Conservation (phyloP, 352 stramenopile species). For the Phytopythium chamaehyphon region DNA sequence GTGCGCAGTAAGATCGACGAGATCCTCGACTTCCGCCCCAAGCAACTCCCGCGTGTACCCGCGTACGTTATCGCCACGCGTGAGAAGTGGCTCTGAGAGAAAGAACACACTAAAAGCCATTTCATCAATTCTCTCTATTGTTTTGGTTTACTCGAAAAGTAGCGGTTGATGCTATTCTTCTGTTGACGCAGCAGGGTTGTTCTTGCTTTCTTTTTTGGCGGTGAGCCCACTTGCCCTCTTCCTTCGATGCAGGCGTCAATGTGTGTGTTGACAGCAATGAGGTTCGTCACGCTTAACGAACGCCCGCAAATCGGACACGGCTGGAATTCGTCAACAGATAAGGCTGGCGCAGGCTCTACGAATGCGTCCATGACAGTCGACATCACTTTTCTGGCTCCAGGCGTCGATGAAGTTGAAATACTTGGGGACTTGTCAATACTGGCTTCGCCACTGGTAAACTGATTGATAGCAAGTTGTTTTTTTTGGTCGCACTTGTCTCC, state of each 20-base stretch:
- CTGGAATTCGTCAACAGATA: constrained; percentile 13
- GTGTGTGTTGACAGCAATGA: constrained; percentile 59
- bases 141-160: constrained; percentile 9
- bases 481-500: constrained; percentile 18
- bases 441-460: constrained; percentile 25
- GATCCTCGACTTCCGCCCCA: constrained; percentile 42
- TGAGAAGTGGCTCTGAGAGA: constrained; percentile 22
- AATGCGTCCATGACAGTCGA: constrained; percentile 6
- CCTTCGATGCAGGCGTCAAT: constrained; percentile 47
- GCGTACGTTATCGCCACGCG: constrained; percentile 25
- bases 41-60: constrained; percentile 21
- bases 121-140: neutral
- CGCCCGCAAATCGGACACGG: constrained; percentile 60
- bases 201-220: constrained; percentile 11
- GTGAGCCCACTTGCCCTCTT: constrained; percentile 1
- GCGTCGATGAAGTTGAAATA: neutral
- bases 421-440: neutral
- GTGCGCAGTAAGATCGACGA: constrained; percentile 50
- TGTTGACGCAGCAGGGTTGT: constrained; percentile 8
- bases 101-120: neutral
- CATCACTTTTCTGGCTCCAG: constrained; percentile 2
- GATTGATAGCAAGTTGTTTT: constrained; percentile 42
- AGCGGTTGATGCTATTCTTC: constrained; percentile 23
- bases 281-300: constrained; percentile 42
- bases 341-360: constrained; percentile 1